Conservation (phyloP, 2,329 filamentous ascomycete species). For the Xylariaceae sp. region DNA sequence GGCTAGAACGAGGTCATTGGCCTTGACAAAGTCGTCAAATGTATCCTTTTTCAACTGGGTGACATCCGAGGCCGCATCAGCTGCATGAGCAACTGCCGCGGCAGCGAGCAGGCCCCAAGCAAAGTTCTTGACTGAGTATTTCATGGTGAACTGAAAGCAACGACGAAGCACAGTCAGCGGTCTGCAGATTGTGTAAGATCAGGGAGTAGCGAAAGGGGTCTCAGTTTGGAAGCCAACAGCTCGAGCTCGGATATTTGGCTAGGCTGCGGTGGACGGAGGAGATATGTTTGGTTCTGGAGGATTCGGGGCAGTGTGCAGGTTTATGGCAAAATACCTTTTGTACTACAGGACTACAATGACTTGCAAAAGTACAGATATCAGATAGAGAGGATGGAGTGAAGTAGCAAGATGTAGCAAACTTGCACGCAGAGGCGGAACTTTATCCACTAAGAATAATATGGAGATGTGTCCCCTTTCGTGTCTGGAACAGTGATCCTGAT, state of each 20-base stretch:
- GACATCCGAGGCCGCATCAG: constrained; percentile 73
- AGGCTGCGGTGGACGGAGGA: too few relatives aligned
- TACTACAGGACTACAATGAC: too few relatives aligned
- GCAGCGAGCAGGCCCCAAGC: constrained; percentile 52
- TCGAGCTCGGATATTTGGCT: too few relatives aligned
- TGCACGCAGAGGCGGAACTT: neutral
- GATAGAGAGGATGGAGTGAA: constrained; percentile 1
- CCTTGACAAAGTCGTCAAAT: constrained; percentile 81
- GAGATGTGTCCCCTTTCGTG: constrained; percentile 18
- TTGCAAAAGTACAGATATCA: neutral
- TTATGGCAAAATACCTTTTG: too few relatives aligned
- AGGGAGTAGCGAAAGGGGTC: too few relatives aligned
- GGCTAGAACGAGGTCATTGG: constrained; percentile 84
- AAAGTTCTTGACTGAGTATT: constrained; percentile 31
- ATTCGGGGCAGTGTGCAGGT: too few relatives aligned
- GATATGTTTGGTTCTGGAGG: too few relatives aligned
- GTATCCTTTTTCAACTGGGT: constrained; percentile 77
- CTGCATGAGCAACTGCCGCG: constrained; percentile 53
- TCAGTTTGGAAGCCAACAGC: too few relatives aligned
- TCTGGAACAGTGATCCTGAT: constrained; percentile 6
- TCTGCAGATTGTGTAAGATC: too few relatives aligned
- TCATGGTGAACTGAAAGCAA: constrained; percentile 15
- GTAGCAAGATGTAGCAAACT: constrained; percentile 2
- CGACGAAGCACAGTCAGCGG: too few relatives aligned
- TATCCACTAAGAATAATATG: constrained; percentile 6